A percentile compares a stretch with the other conserved stretches of the same genome.
Conservation (phyloP, 305 asterid genomes). For the Fraxinus velutina region DNA sequence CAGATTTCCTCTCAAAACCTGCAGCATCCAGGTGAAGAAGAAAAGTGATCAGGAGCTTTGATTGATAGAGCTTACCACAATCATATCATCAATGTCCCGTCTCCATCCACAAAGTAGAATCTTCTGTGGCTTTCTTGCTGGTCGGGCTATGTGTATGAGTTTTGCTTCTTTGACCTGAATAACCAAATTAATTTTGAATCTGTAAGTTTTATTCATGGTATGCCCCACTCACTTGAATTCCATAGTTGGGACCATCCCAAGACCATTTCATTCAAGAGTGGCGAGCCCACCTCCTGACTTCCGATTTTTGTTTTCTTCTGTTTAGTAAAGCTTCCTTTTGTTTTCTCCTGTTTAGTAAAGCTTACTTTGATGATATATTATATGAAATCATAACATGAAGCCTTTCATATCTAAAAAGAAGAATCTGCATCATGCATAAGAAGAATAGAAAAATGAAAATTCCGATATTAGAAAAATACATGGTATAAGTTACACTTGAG, state of each 20-base stretch:
- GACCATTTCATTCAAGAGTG: conserved; percentile 42
- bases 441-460: neutral
- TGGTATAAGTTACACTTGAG: conserved; percentile 1
- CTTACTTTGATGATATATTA: neutral
- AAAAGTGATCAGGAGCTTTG: conserved; percentile 65
- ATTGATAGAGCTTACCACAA: conserved; percentile 79
- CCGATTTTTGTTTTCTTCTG: conserved; percentile 20
- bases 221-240: conserved; percentile 50
- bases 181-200: conserved; percentile 68
- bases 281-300: conserved; percentile 29
- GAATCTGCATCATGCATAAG: neutral
- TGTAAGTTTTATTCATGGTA: conserved; percentile 59
- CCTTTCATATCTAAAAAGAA: neutral
- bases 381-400: neutral
- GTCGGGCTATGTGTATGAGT: conserved; percentile 63
- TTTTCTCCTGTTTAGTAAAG: conserved; percentile 13
- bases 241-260: conserved; percentile 42
- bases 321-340: neutral
- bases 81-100: conserved; percentile 97
- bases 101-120: conserved; percentile 98
- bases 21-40: conserved; percentile 76
- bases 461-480: neutral
- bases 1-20: conserved; percentile 69
- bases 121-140: conserved; percentile 91
- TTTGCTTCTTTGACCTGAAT: conserved; percentile 90